phyloP scores from a whole-genome alignment of 371 early-diverging fungal species.

The Rhizopus arrhizus region DNA sequence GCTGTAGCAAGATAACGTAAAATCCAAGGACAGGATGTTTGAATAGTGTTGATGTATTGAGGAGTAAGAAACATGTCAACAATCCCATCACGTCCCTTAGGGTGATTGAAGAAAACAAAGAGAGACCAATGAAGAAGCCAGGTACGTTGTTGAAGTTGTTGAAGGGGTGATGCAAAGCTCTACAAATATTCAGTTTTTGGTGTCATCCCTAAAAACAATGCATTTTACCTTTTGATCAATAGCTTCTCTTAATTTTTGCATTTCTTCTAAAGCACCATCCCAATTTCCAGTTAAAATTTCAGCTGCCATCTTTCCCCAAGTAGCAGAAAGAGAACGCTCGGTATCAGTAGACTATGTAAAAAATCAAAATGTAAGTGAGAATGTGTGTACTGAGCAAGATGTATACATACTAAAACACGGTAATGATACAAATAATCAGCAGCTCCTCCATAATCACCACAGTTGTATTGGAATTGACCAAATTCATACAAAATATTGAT shows the following conservation, averaged over 20 bases:
- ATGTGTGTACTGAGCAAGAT: background rate
- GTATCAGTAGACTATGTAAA: slow-evolving; percentile 74
- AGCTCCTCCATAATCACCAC: slow-evolving; percentile 89
- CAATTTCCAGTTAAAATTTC: slow-evolving; percentile 93
- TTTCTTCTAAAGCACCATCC: slow-evolving; percentile 88
- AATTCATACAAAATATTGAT: slow-evolving; percentile 81
- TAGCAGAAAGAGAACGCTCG: slow-evolving; percentile 77
- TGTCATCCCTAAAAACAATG: no score
- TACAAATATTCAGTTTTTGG: slow-evolving; percentile 12
- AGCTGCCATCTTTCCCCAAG: slow-evolving; percentile 95
- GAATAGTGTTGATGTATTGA: slow-evolving; percentile 93
- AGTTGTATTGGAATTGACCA: slow-evolving; percentile 88
- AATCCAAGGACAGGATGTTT: slow-evolving; percentile 94
- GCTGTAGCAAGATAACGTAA: slow-evolving; percentile 91
- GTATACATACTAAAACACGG: slow-evolving; percentile 74
- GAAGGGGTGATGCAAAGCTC: slow-evolving; percentile 71
- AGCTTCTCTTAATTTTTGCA: slow-evolving; percentile 81
- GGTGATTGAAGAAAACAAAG: slow-evolving; percentile 96
- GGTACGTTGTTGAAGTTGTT: slow-evolving; percentile 89
- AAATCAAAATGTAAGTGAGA: background rate
- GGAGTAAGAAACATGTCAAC: slow-evolving; percentile 91
- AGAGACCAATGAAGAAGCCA: slow-evolving; percentile 96
- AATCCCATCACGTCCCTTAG: slow-evolving; percentile 90
- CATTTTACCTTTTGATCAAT: slow-evolving; percentile 72
- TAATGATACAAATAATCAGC: slow-evolving; percentile 93